Conservation (phyloP, 2,329 filamentous ascomycete genomes). For the Sclerotiophoma versabilis region DNA sequence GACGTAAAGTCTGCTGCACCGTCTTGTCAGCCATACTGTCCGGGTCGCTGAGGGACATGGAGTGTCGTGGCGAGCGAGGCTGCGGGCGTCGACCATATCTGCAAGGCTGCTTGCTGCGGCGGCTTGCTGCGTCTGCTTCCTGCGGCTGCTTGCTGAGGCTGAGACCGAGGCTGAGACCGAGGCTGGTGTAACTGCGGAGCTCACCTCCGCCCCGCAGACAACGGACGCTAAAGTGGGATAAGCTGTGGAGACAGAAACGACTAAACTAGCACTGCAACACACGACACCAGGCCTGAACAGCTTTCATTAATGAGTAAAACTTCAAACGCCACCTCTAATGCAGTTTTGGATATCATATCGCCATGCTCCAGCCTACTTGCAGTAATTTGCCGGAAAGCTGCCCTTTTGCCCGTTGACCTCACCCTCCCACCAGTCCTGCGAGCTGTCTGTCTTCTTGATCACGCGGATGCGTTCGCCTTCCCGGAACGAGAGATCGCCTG, state of each 20-base stretch:
- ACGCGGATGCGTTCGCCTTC: slow-evolving; percentile 82
- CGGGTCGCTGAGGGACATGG: slow-evolving; percentile 2
- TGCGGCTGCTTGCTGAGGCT: background rate
- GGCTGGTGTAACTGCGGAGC: slow-evolving; percentile 2
- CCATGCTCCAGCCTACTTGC: slow-evolving; percentile 50
- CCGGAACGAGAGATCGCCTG: slow-evolving; percentile 74
- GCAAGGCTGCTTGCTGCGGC: background rate
- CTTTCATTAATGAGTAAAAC: no score
- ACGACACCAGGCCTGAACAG: no score
- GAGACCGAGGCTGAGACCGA: no score
- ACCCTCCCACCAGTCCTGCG: slow-evolving; percentile 89
- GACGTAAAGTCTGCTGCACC: slow-evolving; percentile 5
- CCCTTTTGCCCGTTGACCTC: slow-evolving; percentile 73
- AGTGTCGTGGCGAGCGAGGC: background rate
- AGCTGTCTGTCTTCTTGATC: slow-evolving; percentile 77
- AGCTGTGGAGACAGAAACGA: slow-evolving; percentile 2
- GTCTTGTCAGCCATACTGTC: slow-evolving; percentile 28
- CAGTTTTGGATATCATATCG: slow-evolving; percentile 31
- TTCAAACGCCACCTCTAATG: slow-evolving; percentile 30
- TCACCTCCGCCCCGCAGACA: background rate
- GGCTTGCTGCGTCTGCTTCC: background rate
- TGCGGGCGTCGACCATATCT: background rate
- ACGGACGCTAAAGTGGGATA: slow-evolving; percentile 1
- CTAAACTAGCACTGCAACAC: no score
- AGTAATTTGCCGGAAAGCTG: slow-evolving; percentile 86